Evolutionary conservation across 257 asterid species (phyloP).

Genomic region (Osmanthus fragrans): DNA sequence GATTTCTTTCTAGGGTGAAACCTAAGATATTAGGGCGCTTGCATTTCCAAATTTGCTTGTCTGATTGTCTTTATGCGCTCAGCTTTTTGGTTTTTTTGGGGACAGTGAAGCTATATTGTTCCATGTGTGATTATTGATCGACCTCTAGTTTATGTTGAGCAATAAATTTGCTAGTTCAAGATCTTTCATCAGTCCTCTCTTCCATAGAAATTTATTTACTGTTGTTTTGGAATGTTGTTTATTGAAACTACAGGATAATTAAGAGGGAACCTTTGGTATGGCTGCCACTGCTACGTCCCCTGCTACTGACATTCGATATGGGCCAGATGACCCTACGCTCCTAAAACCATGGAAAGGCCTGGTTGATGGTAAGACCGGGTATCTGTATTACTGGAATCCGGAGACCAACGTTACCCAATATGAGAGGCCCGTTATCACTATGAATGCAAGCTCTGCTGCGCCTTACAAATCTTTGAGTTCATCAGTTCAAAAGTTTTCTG

Average conservation of each 20-base stretch:
- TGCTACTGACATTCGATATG: constrained; percentile 62
- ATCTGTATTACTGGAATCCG: constrained; percentile 93
- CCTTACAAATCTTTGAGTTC: constrained; percentile 61
- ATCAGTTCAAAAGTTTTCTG: constrained; percentile 60
- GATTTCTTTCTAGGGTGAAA: neutral
- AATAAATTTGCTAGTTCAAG: neutral
- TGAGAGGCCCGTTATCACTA: constrained; percentile 67
- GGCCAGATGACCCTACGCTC: constrained; percentile 96
- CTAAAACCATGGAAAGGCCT: constrained; percentile 97
- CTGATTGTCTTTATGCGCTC: neutral
- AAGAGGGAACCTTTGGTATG: constrained; percentile 46
- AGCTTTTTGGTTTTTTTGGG: too few relatives aligned
- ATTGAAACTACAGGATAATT: constrained; percentile 29
- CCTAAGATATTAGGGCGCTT: neutral
- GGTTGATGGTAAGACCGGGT: constrained; percentile 85
- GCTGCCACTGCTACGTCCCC: constrained; percentile 44
- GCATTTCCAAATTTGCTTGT: neutral
- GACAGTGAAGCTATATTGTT: neutral
- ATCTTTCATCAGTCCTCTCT: neutral
- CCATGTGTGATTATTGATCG: neutral
- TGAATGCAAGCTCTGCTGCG: constrained; percentile 38
- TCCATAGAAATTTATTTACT: neutral
- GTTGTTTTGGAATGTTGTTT: constrained; percentile 1
- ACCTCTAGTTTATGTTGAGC: neutral
- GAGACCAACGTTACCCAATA: constrained; percentile 92